These are phyloP conservation scores for Pyrenophora graminea DNA, from an alignment of 2,329 filamentous ascomycete species.

Conservation along the genomic window DNA sequence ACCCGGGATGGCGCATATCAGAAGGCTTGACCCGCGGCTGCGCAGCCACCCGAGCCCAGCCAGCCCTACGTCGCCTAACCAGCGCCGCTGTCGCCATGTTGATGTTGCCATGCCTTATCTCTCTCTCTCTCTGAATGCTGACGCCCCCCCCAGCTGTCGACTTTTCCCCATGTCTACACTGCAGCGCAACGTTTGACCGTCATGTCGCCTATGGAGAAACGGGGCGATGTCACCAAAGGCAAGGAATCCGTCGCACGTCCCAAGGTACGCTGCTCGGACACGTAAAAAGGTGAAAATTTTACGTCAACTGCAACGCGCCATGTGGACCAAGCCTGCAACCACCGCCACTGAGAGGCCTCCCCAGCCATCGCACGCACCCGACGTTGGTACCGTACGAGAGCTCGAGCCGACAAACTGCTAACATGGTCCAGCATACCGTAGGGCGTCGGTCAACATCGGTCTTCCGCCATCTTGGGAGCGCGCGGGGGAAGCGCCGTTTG, in stretches of 20 bases:
- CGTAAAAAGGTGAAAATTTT: constrained; percentile 37
- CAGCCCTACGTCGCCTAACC: constrained; percentile 10
- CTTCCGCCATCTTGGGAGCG: constrained; percentile 14
- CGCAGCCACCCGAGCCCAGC: constrained; percentile 1
- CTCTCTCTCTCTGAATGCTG: no score
- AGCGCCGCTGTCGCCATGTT: constrained; percentile 5
- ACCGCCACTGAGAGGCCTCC: constrained; percentile 6
- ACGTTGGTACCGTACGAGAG: constrained; percentile 5
- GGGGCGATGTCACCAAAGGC: constrained; percentile 15
- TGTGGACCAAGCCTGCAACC: constrained; percentile 32
- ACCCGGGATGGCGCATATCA: constrained; percentile 21
- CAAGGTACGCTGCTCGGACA: constrained; percentile 10
- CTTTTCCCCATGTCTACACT: background rate
- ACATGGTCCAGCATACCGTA: background rate
- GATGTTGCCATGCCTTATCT: background rate
- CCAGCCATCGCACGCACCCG: constrained; percentile 8
- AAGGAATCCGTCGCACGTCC: constrained; percentile 19
- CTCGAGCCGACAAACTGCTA: constrained; percentile 4
- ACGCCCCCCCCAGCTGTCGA: background rate
- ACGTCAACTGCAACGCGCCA: constrained; percentile 34
- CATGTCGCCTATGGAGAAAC: background rate
- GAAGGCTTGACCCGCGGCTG: constrained; percentile 28
- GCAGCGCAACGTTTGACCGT: background rate
- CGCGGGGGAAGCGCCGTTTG: constrained; percentile 16
- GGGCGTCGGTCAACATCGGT: constrained; percentile 21